Conservation (phyloP, 2,329 filamentous ascomycete species). For the Pestalotiopsis sp. region DNA sequence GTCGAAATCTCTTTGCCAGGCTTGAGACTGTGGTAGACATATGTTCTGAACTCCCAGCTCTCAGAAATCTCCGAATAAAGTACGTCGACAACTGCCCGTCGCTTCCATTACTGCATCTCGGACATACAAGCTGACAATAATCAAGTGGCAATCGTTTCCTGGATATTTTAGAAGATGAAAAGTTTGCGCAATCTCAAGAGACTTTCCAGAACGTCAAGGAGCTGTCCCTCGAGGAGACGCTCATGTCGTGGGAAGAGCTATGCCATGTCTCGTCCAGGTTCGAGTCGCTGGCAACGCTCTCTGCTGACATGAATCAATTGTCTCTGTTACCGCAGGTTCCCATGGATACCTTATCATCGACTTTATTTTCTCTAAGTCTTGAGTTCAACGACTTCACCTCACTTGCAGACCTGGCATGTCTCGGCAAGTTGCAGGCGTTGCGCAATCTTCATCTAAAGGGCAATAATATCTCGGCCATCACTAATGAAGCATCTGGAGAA, state of each 20-base stretch:
- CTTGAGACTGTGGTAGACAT: constrained; percentile 71
- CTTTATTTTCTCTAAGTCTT: constrained; percentile 66
- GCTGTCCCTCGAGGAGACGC: constrained; percentile 67
- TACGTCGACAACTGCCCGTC: constrained; percentile 41
- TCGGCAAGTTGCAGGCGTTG: constrained; percentile 54
- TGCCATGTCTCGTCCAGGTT: constrained; percentile 57
- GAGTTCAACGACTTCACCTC: constrained; percentile 72
- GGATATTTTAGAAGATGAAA: constrained; percentile 44
- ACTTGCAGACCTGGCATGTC: constrained; percentile 57
- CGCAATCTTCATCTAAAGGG: constrained; percentile 73
- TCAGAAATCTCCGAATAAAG: constrained; percentile 73
- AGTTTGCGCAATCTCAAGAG: constrained; percentile 32
- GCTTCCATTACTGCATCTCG: neutral
- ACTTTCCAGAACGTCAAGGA: constrained; percentile 57
- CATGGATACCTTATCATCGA: constrained; percentile 44
- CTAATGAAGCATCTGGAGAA: constrained; percentile 28
- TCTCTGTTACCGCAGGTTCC: constrained; percentile 47
- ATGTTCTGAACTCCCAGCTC: constrained; percentile 66
- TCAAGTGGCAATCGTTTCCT: constrained; percentile 74
- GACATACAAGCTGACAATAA: neutral
- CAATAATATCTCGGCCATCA: constrained; percentile 64
- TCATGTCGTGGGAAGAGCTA: constrained; percentile 69
- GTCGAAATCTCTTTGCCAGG: constrained; percentile 76
- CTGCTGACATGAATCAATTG: constrained; percentile 62
- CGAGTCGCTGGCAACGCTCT: constrained; percentile 50